Evolutionary conservation across 1,139 yeast species (phyloP), one percentile per base, ranked within the genome.

Genomic region (Diutina mesorugosa): DNA sequence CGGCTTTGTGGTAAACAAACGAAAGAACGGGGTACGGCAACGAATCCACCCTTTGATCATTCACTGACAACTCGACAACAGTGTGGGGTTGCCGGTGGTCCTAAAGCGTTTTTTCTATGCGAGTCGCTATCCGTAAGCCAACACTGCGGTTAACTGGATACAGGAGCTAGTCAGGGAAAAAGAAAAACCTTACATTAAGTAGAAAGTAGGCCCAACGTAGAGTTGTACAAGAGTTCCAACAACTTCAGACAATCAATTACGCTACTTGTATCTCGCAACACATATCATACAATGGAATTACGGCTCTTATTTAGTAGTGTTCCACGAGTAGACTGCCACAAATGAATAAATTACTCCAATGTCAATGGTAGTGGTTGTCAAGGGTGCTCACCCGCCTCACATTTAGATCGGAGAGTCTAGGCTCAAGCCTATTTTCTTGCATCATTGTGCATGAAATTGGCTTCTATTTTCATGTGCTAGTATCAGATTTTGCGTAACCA

Each of bases 41-140:
- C 51, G 51, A n/a, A 47, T 47, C 51, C 51, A 47, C 51, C 51
- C 38, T 47, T 26, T 47, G 29, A 14, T 21, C 51, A 47, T 47
- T 30, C 51, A 47, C 51, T 47, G 38, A 47, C 50, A 21, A 47
- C 50, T 47, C 50, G 29, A 26, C 29, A 47, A 21, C 14, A n/a
- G 32, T 45, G 47, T 45, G 28, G 50, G 50, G 30, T 47, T 21
- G 50, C 47, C 47, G 47, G 21, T 16, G 47, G 41, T 35, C 41
- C 14, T 12, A 10, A 35, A 35, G 6, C 41, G 41, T 35, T 35
- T 35, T 35, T 35, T 35, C 41, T n/a, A 35, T 35, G 41, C 41
- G 41, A n/a, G 41, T 1, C 41, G 41, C 41, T n/a, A 35, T 35
- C 41, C 41, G 14, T 35, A n/a, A 5, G 41, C 12, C 41, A 35